Base-by-base conservation (phyloP, 257 asterid genomes). In the Linderniella brevidens region DNA sequence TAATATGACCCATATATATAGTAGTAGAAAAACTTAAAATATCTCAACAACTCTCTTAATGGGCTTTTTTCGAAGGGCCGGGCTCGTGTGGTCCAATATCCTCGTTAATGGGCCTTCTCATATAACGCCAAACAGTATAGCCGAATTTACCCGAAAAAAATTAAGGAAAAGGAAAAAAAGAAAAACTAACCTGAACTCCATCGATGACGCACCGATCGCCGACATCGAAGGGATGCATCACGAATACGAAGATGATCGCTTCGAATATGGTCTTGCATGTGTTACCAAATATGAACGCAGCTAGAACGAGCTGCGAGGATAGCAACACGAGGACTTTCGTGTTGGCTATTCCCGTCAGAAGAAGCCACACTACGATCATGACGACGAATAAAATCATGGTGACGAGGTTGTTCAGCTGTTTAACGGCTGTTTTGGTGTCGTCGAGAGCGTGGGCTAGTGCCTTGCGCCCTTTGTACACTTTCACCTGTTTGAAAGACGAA, bases 211-310 rank as follows among this genome's bases (percentile, higher is more conserved):
- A 78, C 25, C 95, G 92, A 51, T 85, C 95, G 8, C 95, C 95
- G 19, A 85, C 95, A 62, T 83, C 95, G 61, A 72, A 83, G 43
- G 95, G 95, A 57, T 83, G 95, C 95, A 83, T 79, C 53, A 83
- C 83, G 42, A 77, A 83, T 4, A 83, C 95, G 51, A 80, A 80
- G 46, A 83, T 61, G 39, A 83, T 64, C 4, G 90, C 95, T 68
- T 83, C 95, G 53, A 83, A 83, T 47, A 80, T 61, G 36, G 81
- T 78, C 75, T 79, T 85, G 93, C 95, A 85, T 38, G 93, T 85
- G 74, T 85, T 85, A 35, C 95, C 95, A 52, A 85, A 85, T 65
- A 85, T 72, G 46, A 80, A 85, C 32, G 76, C 93, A 0, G 71
- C 92, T 37, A 85, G 65, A 47, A 85, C 82, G 16, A 85, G 75